Evolutionary conservation across 192 early-diverging fungal genomes (phyloP).

Genomic region (Backusella mclennaniae): DNA sequence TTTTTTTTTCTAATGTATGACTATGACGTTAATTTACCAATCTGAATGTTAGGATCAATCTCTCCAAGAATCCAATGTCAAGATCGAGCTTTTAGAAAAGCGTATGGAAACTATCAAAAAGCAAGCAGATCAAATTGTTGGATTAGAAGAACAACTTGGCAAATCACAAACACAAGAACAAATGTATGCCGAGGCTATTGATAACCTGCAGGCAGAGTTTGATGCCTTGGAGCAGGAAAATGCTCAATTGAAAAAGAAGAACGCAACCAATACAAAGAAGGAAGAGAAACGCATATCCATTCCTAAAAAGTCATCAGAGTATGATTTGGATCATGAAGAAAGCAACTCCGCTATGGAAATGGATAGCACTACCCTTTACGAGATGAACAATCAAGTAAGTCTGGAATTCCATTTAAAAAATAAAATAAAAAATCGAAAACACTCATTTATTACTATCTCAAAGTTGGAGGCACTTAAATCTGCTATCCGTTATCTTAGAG

Average conservation of each 20-base stretch:
- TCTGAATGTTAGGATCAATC: conserved; percentile 57
- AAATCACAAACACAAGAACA: conserved; percentile 58
- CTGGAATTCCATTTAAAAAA: neutral
- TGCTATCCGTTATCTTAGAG: conserved; percentile 70
- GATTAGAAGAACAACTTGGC: conserved; percentile 58
- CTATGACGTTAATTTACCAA: neutral
- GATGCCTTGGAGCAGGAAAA: conserved; percentile 70
- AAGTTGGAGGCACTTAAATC: conserved; percentile 71
- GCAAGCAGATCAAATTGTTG: conserved; percentile 59
- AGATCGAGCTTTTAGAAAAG: conserved; percentile 79
- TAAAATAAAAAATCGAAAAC: neutral
- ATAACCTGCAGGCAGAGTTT: conserved; percentile 63
- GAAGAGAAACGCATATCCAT: conserved; percentile 19
- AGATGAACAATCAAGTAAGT: conserved; percentile 16
- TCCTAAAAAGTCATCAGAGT: conserved; percentile 12
- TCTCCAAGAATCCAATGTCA: conserved; percentile 69
- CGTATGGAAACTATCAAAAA: conserved; percentile 64
- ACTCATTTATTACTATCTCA: neutral
- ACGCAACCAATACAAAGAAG: conserved; percentile 17
- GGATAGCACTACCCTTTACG: neutral
- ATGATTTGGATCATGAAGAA: neutral
- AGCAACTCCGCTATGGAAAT: neutral
- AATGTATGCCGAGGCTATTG: conserved; percentile 71
- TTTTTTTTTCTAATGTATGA: neutral
- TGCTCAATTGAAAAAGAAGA: conserved; percentile 43